Conservation (phyloP, 1,284 basidiomycete genomes). For the Sanghuangporus weigelae region DNA sequence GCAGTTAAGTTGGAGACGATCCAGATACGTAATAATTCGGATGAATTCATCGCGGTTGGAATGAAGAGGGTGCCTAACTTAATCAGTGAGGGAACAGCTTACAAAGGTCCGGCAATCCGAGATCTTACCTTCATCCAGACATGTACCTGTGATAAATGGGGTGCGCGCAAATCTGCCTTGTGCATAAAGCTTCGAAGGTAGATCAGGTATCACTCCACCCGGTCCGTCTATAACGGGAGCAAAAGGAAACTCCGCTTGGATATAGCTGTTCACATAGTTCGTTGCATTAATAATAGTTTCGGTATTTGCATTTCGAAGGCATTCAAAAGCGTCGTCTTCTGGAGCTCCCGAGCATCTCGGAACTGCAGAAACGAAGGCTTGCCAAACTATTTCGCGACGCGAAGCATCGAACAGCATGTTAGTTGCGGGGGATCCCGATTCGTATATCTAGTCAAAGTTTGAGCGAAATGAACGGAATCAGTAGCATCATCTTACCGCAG, state of each 20-base stretch:
- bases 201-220: constrained; percentile 37
- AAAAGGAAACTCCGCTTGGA: constrained; percentile 32
- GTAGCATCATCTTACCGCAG: constrained; percentile 31
- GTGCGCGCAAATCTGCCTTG: constrained; percentile 34
- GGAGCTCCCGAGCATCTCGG: constrained; percentile 30
- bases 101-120: not conserved
- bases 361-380: constrained; percentile 35
- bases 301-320: constrained; percentile 34
- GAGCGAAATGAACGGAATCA: not conserved
- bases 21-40: constrained; percentile 24
- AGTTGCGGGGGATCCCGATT: constrained; percentile 37
- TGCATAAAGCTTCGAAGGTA: constrained; percentile 33
- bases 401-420: constrained; percentile 28
- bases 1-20: constrained; percentile 32
- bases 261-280: constrained; percentile 21
- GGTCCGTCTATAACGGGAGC: constrained; percentile 39
- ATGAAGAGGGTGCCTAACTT: constrained; percentile 36
- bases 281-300: constrained; percentile 32
- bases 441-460: constrained; percentile 33
- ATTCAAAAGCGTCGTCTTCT: constrained; percentile 33
- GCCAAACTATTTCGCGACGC: constrained; percentile 34
- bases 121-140: constrained; percentile 40
- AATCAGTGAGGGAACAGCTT: not conserved
- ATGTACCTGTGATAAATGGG: constrained; percentile 45
- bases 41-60: constrained; percentile 26